Evolutionary conservation across 2,329 filamentous ascomycete genomes (phyloP), one percentile per base, ranked within the genome.

Genomic region (Coccinonectria pachysandricola): DNA sequence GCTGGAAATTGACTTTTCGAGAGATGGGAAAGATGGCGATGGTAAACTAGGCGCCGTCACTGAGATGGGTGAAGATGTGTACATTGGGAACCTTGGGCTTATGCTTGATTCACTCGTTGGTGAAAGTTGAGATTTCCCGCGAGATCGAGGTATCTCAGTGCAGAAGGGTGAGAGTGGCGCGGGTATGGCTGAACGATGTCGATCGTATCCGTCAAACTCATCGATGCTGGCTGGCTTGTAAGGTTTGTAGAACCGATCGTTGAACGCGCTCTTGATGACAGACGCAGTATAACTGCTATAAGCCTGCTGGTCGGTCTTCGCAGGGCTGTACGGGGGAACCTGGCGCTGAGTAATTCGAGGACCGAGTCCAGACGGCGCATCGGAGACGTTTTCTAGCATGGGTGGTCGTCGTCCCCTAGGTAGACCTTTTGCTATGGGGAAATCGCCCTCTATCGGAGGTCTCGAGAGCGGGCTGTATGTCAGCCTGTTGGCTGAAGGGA

Each of bases 21-120:
- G 36, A 0, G 55, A 55, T 3, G 46, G 34, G 14, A 58, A 57
- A 0, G 52, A 51, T 3, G 55, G 55, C 9, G 53, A 56, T 1
- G 54, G 52, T 5, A 57, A 36, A 6, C 47, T 51, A 1, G 53
- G 50, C 2, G 53, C 40, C 5, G 33, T 37, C 4, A 42, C 40
- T 0, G 51, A 52, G 14, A 50, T 40, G 9, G 46, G 40, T 0
- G 50, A 47, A 0, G 51, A 48, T 8, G 37, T 44, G 16, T 38
- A 47, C 3, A 36, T 36, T 2, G 34, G 31, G n/a, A 35, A 35
- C 4, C 36, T 35, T 4, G 35, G 42, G 20, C 33, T 37, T 12
- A 27, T 9, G 0, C 27, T 29, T 1, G 28, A 22, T n/a, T 24
- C 30, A 1, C 29, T 36, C 15, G 25, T 39, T 23, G 32, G 27